Evolutionary conservation across 2,329 filamentous ascomycete genomes (phyloP).

Genomic region (Calonectria pseudoturangicola): DNA sequence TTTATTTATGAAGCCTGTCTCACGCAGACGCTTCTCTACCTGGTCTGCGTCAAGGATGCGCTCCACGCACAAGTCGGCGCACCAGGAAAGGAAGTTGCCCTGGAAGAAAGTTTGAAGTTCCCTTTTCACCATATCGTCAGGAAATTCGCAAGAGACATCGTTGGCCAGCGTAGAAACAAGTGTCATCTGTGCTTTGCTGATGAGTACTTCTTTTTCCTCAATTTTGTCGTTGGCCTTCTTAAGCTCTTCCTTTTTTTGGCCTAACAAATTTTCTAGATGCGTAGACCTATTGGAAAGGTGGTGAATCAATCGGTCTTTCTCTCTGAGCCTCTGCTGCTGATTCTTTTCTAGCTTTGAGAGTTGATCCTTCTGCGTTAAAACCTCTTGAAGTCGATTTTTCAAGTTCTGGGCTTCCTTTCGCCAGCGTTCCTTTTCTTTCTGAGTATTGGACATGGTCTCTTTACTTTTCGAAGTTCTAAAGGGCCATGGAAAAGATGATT

Average conservation of each 20-base stretch:
- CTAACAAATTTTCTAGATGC: neutral
- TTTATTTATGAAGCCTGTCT: neutral
- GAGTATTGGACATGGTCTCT: neutral
- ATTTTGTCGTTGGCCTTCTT: neutral
- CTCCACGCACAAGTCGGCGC: neutral
- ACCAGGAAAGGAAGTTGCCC: conserved; percentile 19
- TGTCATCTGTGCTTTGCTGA: conserved; percentile 16
- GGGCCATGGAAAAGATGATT: neutral
- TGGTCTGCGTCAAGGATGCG: neutral
- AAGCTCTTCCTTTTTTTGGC: neutral
- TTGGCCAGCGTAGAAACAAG: neutral
- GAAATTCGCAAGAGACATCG: conserved; percentile 13
- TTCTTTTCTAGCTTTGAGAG: neutral
- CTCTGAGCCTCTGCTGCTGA: neutral
- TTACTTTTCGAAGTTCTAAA: neutral
- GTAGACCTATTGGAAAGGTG: neutral
- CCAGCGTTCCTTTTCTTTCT: too few species aligned
- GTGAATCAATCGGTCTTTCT: neutral
- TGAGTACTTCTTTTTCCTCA: neutral
- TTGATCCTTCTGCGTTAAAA: too few species aligned
- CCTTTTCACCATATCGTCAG: conserved; percentile 21
- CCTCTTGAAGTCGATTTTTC: too few species aligned
- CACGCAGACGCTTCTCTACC: neutral
- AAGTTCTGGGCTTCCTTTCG: too few species aligned
- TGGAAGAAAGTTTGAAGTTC: conserved; percentile 14